Percentiles rank a stretch among this genome's conserved stretches.
Conservation (phyloP, 495 filamentous ascomycete species). For the Antarctomyces pellizariae region DNA sequence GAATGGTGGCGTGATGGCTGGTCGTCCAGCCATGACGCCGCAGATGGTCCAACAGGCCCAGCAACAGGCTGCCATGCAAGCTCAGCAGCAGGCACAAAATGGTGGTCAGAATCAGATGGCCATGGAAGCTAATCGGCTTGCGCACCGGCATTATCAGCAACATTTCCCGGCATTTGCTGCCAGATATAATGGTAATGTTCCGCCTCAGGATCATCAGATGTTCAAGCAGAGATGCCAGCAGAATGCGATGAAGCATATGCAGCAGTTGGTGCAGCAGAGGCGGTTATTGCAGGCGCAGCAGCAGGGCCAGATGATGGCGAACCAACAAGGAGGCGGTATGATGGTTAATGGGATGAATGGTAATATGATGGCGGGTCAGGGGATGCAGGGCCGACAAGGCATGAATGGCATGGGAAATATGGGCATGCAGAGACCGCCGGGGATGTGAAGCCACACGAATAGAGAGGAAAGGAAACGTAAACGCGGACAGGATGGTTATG, state of each 20-base stretch:
- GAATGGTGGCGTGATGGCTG: too few relatives aligned
- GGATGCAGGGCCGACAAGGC: too few relatives aligned
- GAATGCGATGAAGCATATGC: conserved; percentile 3
- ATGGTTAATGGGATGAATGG: too few relatives aligned
- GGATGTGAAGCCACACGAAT: conserved; percentile 1
- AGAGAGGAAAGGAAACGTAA: too few relatives aligned
- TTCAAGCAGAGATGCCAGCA: conserved; percentile 7
- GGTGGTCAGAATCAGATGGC: conserved; percentile 5
- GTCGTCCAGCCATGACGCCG: too few relatives aligned
- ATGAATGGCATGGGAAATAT: conserved; percentile 4
- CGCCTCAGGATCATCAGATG: conserved; percentile 6
- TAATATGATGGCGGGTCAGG: too few relatives aligned
- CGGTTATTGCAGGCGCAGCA: conserved; percentile 3
- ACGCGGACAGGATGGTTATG: too few relatives aligned
- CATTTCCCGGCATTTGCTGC: conserved; percentile 2
- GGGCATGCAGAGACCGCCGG: conserved; percentile 1
- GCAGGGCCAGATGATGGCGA: conserved; percentile 9
- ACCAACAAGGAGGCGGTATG: conserved; percentile 4
- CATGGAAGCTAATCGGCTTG: not conserved
- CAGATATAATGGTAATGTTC: conserved; percentile 6
- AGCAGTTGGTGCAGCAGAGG: not conserved
- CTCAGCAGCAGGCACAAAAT: conserved; percentile 2
- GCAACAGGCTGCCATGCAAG: conserved; percentile 1
- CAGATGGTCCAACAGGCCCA: too few relatives aligned
- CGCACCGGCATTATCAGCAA: conserved; percentile 2